Percentiles rank a stretch among this genome's conserved stretches.
Evolutionary conservation across 2,329 filamentous ascomycete genomes (phyloP).

Genomic region (Fusarium pininemorale): DNA sequence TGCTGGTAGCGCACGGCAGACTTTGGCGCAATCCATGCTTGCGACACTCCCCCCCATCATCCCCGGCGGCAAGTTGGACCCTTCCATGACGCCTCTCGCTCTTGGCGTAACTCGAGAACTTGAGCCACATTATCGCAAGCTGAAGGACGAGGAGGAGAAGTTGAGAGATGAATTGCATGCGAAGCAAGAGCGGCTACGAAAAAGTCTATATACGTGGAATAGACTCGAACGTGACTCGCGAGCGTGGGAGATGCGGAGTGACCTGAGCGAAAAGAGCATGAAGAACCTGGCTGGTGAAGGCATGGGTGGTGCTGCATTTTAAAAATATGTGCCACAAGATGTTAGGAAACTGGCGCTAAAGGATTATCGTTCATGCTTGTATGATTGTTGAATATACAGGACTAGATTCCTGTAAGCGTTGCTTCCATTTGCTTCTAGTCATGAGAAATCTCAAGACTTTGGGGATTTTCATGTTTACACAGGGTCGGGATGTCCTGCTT

Average conservation of each 20-base stretch:
- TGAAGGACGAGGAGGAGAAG: conserved; percentile 67
- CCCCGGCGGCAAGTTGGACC: conserved; percentile 64
- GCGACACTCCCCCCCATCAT: conserved; percentile 61
- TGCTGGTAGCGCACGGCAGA: conserved; percentile 50
- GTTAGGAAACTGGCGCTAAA: conserved; percentile 12
- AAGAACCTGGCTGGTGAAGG: conserved; percentile 66
- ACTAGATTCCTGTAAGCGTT: background rate
- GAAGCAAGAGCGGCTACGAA: conserved; percentile 65
- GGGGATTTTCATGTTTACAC: background rate
- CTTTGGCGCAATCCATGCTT: conserved; percentile 62
- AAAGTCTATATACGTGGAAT: conserved; percentile 63
- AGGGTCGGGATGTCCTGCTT: conserved; percentile 2
- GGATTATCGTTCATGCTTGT: conserved; percentile 8
- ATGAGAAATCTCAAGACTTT: background rate
- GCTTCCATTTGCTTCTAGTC: conserved; percentile 1
- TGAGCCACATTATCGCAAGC: conserved; percentile 62
- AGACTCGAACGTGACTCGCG: conserved; percentile 63
- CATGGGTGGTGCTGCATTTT: conserved; percentile 65
- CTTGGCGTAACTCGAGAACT: conserved; percentile 62
- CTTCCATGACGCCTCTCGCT: conserved; percentile 54
- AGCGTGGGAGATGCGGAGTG: conserved; percentile 63
- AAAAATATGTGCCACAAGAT: conserved; percentile 1
- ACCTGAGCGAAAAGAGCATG: conserved; percentile 65
- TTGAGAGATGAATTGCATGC: conserved; percentile 61
- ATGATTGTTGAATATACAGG: background rate